Conservation (phyloP, 2,329 filamentous ascomycete genomes). For the Tolypocladium pustulatum region DNA sequence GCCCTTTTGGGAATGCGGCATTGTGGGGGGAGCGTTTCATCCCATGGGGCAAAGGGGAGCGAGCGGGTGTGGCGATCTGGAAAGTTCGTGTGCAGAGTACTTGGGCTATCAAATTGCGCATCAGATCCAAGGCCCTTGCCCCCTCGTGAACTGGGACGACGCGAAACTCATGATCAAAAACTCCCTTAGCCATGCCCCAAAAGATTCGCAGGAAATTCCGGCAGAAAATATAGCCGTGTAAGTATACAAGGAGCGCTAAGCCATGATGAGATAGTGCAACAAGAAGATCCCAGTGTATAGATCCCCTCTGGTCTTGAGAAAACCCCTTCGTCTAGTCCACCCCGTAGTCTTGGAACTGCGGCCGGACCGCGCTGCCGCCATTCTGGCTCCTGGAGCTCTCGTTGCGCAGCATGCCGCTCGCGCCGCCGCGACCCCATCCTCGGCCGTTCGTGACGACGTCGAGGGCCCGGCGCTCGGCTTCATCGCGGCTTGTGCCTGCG, state of each 20-base stretch:
- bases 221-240: background rate
- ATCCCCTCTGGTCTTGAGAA: background rate
- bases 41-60: background rate
- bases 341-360: slow-evolving; percentile 16
- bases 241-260: background rate
- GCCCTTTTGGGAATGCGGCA: background rate
- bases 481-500: slow-evolving; percentile 12
- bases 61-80: background rate
- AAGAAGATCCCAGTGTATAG: background rate
- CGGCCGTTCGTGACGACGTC: slow-evolving; percentile 28
- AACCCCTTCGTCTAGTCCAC: slow-evolving; percentile 18
- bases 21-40: too few species aligned
- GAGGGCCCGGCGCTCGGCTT: slow-evolving; percentile 35
- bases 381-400: slow-evolving; percentile 14
- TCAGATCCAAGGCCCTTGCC: background rate
- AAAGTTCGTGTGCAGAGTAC: background rate
- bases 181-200: background rate
- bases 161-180: background rate
- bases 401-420: slow-evolving; percentile 31
- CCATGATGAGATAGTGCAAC: background rate
- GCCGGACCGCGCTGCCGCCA: slow-evolving; percentile 7
- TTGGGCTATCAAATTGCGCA: background rate
- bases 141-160: background rate
- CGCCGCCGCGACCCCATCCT: slow-evolving; percentile 28
- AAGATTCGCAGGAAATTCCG: background rate